These are phyloP conservation scores for Babesia ovis DNA, from an alignment of 169 alveolate species.

Conservation along the genomic window DNA sequence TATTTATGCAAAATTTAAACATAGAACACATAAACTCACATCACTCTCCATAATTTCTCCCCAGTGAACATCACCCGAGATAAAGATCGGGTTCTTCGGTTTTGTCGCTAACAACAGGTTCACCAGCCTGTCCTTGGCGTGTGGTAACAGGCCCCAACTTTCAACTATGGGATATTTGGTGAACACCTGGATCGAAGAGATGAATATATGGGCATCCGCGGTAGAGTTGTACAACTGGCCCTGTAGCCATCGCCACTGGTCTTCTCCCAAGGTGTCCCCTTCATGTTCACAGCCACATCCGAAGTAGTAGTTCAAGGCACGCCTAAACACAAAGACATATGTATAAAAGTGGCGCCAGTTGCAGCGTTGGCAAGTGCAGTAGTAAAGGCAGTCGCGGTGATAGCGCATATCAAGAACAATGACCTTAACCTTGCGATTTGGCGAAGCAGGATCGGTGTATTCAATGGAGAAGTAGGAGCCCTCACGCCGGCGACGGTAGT, in stretches of 20 bases:
- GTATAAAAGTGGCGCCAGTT: constrained; percentile 8
- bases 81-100: constrained; percentile 77
- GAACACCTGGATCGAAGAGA: constrained; percentile 86
- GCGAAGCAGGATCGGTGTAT: constrained; percentile 74
- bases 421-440: constrained; percentile 73
- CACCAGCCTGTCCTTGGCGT: constrained; percentile 71
- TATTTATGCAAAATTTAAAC: not conserved
- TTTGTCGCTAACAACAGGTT: constrained; percentile 69
- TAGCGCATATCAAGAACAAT: constrained; percentile 79
- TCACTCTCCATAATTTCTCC: constrained; percentile 67
- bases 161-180: constrained; percentile 69
- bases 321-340: constrained; percentile 26
- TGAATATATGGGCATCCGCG: constrained; percentile 81
- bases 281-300: constrained; percentile 71
- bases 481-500: constrained; percentile 75
- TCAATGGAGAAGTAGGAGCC: constrained; percentile 80
- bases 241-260: constrained; percentile 90
- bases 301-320: constrained; percentile 61
- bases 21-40: constrained; percentile 14
- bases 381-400: constrained; percentile 74
- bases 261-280: constrained; percentile 87
- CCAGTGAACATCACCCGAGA: constrained; percentile 86
- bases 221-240: constrained; percentile 82
- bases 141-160: constrained; percentile 83
- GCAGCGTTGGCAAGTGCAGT: constrained; percentile 68